These are phyloP conservation scores for Naganishia onofrii DNA, from an alignment of 768 basidiomycete genomes.

Conservation along the genomic window DNA sequence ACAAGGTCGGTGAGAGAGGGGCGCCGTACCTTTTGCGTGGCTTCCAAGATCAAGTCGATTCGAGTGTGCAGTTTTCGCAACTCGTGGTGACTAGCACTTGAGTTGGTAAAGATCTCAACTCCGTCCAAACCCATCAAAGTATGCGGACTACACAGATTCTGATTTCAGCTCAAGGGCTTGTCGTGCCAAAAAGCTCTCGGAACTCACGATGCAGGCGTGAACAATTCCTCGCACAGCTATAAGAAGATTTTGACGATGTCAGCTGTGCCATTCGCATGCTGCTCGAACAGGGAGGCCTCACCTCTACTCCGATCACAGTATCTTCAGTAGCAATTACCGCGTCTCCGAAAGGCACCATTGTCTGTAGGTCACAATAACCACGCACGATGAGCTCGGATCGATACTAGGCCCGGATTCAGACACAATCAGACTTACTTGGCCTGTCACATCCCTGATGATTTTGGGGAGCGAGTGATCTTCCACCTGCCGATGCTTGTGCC, in stretches of 20 bases:
- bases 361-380: conserved; percentile 54
- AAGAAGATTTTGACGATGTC: too few relatives aligned
- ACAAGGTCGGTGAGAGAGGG: not conserved
- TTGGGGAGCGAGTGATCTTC: conserved; percentile 90
- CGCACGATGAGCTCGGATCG: conserved; percentile 58
- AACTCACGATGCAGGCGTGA: conserved; percentile 84
- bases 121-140: conserved; percentile 97
- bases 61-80: conserved; percentile 90
- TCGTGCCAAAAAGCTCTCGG: not conserved
- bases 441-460: conserved; percentile 81
- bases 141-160: conserved; percentile 67
- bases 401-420: conserved; percentile 93
- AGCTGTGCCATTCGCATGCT: too few relatives aligned
- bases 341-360: conserved; percentile 91
- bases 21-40: conserved; percentile 75
- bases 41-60: conserved; percentile 93
- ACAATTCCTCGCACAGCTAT: conserved; percentile 86
- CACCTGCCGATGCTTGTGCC: conserved; percentile 81
- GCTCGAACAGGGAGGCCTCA: not conserved
- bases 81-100: conserved; percentile 96
- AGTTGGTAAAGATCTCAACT: conserved; percentile 98
- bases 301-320: conserved; percentile 91
- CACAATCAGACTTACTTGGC: conserved; percentile 80
- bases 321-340: conserved; percentile 88
- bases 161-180: not conserved